These are phyloP conservation scores for Heterobasidion occidentale DNA, from an alignment of 1,284 basidiomycete genomes.

Conservation along the genomic window DNA sequence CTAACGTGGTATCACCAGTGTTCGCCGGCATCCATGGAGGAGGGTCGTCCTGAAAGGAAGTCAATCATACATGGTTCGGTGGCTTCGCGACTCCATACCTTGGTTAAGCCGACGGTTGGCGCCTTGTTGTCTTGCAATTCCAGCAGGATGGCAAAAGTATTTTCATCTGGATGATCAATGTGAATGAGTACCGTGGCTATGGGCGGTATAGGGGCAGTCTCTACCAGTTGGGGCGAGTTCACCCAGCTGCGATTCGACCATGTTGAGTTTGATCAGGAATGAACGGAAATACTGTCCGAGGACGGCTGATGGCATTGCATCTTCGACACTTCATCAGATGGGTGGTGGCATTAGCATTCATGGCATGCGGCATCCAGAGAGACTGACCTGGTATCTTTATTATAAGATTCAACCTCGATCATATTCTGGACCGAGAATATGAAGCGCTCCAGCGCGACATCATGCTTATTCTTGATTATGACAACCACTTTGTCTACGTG, in stretches of 20 bases:
- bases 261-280: slow-evolving; percentile 78
- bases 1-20: slow-evolving; percentile 54
- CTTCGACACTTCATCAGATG: slow-evolving; percentile 45
- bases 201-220: neutral
- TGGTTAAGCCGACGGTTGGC: slow-evolving; percentile 44
- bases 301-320: slow-evolving; percentile 53
- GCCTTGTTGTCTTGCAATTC: slow-evolving; percentile 70
- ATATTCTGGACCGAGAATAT: slow-evolving; percentile 71
- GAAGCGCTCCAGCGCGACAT: slow-evolving; percentile 74
- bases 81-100: slow-evolving; percentile 22
- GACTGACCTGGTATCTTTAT: slow-evolving; percentile 51
- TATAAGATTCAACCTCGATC: slow-evolving; percentile 59
- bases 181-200: neutral
- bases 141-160: slow-evolving; percentile 77
- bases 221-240: slow-evolving; percentile 45
- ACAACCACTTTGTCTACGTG: slow-evolving; percentile 69
- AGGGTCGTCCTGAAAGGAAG: slow-evolving; percentile 35
- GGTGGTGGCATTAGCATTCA: neutral
- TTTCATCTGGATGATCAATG: slow-evolving; percentile 43
- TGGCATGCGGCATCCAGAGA: neutral
- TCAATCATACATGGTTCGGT: neutral
- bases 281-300: slow-evolving; percentile 78
- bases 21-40: slow-evolving; percentile 73
- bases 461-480: slow-evolving; percentile 71
- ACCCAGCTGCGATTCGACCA: slow-evolving; percentile 74